Conservation (phyloP, 192 early-diverging fungal species). For the Lobosporangium transversale region DNA sequence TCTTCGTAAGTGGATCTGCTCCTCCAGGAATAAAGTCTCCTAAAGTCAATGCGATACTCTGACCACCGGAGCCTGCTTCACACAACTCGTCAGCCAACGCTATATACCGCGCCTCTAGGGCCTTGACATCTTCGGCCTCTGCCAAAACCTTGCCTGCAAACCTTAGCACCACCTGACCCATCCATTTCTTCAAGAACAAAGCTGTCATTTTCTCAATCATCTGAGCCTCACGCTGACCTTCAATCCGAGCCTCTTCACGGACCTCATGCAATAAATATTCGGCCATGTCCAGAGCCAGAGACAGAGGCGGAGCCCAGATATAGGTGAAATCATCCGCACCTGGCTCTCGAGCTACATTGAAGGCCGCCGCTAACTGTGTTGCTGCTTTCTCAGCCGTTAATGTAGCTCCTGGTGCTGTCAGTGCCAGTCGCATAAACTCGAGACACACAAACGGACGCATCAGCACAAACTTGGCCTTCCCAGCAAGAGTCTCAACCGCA, state of each 20-base stretch:
- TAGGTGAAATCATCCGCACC: constrained; percentile 4
- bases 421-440: constrained; percentile 27
- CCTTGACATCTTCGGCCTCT: constrained; percentile 13
- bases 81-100: constrained; percentile 29
- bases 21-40: constrained; percentile 43
- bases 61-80: constrained; percentile 44
- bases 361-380: constrained; percentile 3
- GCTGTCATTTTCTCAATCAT: constrained; percentile 32
- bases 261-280: constrained; percentile 40
- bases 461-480: constrained; percentile 12
- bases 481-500: background rate
- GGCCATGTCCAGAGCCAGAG: constrained; percentile 31
- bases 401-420: constrained; percentile 25
- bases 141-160: constrained; percentile 20
- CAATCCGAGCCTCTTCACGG: constrained; percentile 31
- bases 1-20: too few species aligned
- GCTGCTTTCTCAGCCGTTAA: background rate
- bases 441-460: constrained; percentile 23
- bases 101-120: constrained; percentile 9
- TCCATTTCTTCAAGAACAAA: constrained; percentile 24
- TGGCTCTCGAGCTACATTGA: background rate
- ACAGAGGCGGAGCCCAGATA: constrained; percentile 33
- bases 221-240: constrained; percentile 38
- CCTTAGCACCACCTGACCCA: background rate
- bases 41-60: constrained; percentile 30